Percentiles rank a stretch among this genome's conserved stretches.
These are phyloP conservation scores for Gremmenia infestans DNA, from an alignment of 2,329 filamentous ascomycete genomes.

Conservation along the genomic window DNA sequence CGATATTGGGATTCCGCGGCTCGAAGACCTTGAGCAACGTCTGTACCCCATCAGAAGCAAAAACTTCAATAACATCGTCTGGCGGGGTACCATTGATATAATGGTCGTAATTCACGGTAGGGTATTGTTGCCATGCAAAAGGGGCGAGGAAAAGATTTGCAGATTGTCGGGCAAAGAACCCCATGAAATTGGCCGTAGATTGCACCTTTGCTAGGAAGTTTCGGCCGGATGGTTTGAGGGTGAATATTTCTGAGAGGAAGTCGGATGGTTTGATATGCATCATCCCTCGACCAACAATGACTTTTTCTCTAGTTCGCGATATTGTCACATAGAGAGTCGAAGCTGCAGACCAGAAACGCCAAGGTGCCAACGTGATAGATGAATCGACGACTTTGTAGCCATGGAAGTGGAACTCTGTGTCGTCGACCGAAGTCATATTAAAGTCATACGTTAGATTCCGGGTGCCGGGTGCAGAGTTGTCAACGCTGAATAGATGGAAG, in stretches of 20 bases:
- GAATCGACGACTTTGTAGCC: slow-evolving; percentile 60
- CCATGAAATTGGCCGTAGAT: slow-evolving; percentile 47
- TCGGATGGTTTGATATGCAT: slow-evolving; percentile 50
- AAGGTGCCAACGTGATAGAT: slow-evolving; percentile 50
- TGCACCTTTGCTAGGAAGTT: slow-evolving; percentile 39
- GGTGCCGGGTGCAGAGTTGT: slow-evolving; percentile 50
- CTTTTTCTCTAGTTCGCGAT: slow-evolving; percentile 31
- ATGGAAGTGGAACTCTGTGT: slow-evolving; percentile 50
- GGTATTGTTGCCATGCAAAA: slow-evolving; percentile 52
- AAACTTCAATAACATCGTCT: slow-evolving; percentile 39
- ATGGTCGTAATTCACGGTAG: slow-evolving; percentile 39
- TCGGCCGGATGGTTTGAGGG: slow-evolving; percentile 46
- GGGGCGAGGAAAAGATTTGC: slow-evolving; percentile 50
- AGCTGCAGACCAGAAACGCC: slow-evolving; percentile 56
- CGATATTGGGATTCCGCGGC: slow-evolving; percentile 34
- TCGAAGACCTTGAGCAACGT: slow-evolving; percentile 55
- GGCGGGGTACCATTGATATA: slow-evolving; percentile 49
- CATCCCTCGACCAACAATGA: slow-evolving; percentile 53
- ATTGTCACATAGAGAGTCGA: slow-evolving; percentile 59
- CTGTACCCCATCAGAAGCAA: slow-evolving; percentile 47
- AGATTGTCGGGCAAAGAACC: slow-evolving; percentile 51
- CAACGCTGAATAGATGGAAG: slow-evolving; percentile 52
- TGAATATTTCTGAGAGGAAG: slow-evolving; percentile 51
- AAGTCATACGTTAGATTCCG: slow-evolving; percentile 58
- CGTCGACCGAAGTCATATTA: slow-evolving; percentile 51